phyloP scores from a whole-genome alignment of 192 early-diverging fungal genomes.

The Rhizophagus clarus region DNA sequence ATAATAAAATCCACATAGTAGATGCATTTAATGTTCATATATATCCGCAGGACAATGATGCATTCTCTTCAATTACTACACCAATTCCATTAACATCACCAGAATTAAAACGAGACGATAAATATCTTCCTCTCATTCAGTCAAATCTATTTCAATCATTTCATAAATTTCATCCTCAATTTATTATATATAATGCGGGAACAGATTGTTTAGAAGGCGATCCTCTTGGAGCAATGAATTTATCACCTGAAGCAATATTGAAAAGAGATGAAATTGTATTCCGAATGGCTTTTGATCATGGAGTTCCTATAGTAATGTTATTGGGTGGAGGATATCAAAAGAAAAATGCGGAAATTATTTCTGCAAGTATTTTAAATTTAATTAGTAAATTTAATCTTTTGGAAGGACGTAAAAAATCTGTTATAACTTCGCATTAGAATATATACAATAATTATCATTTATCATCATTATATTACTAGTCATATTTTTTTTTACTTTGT shows the following conservation, averaged over 20 bases:
- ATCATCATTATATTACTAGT: not conserved
- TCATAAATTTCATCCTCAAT: constrained; percentile 29
- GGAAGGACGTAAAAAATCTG: not conserved
- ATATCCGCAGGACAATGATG: constrained; percentile 25
- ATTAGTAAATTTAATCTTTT: constrained; percentile 28
- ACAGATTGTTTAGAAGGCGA: constrained; percentile 32
- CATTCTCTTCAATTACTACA: constrained; percentile 10
- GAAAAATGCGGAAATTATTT: constrained; percentile 34
- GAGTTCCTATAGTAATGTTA: constrained; percentile 30
- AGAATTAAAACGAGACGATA: not conserved
- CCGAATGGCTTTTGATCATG: constrained; percentile 26
- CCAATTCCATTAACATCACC: constrained; percentile 17
- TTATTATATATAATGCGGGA: constrained; percentile 33
- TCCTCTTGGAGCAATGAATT: constrained; percentile 29
- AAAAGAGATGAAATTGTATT: constrained; percentile 33
- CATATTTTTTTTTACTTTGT: not conserved
- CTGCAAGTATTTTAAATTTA: constrained; percentile 29
- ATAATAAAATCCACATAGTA: constrained; percentile 24
- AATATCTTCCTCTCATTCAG: constrained; percentile 26
- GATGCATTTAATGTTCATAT: constrained; percentile 30
- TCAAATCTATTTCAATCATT: constrained; percentile 28
- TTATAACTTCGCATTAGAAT: not conserved
- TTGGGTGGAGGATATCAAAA: constrained; percentile 35
- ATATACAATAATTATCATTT: too few species aligned
- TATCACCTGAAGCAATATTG: constrained; percentile 2